A percentile compares a stretch with the other conserved stretches of the same genome.
These are phyloP conservation scores for Sonneratia alba DNA, from an alignment of 345 rosid genomes.

Conservation along the genomic window DNA sequence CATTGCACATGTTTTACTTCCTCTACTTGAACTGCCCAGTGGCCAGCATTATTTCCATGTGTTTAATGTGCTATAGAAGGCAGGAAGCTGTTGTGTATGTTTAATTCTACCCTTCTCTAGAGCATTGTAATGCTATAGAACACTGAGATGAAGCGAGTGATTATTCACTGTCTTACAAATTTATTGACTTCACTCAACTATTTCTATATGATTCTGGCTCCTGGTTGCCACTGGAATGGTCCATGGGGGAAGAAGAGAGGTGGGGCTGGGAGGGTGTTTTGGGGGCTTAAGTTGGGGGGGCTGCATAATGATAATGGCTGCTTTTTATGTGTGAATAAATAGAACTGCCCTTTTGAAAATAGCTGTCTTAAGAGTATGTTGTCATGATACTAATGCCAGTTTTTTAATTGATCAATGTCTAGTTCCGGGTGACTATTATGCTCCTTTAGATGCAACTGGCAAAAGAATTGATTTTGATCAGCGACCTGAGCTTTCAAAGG, in stretches of 20 bases:
- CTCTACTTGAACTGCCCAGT: background rate
- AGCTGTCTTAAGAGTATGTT: background rate
- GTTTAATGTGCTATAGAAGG: background rate
- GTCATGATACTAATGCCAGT: background rate
- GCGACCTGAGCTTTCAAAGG: conserved; percentile 90
- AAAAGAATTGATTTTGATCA: conserved; percentile 85
- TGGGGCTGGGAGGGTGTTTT: no score
- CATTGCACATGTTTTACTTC: background rate
- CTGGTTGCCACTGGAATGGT: background rate
- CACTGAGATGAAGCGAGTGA: background rate
- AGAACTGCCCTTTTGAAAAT: background rate
- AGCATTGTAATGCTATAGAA: background rate
- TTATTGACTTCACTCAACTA: background rate
- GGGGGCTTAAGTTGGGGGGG: background rate
- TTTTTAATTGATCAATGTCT: conserved; percentile 13
- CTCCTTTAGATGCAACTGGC: conserved; percentile 84
- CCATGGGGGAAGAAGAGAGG: background rate
- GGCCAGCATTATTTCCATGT: background rate
- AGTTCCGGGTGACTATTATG: conserved; percentile 94
- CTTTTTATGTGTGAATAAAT: background rate
- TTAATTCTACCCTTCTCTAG: background rate
- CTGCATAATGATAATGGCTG: background rate
- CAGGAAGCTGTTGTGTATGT: background rate
- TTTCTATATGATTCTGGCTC: background rate
- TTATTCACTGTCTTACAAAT: background rate